phyloP scores from a whole-genome alignment of 805 yeast genomes.

The Kodamaea leandrae region DNA sequence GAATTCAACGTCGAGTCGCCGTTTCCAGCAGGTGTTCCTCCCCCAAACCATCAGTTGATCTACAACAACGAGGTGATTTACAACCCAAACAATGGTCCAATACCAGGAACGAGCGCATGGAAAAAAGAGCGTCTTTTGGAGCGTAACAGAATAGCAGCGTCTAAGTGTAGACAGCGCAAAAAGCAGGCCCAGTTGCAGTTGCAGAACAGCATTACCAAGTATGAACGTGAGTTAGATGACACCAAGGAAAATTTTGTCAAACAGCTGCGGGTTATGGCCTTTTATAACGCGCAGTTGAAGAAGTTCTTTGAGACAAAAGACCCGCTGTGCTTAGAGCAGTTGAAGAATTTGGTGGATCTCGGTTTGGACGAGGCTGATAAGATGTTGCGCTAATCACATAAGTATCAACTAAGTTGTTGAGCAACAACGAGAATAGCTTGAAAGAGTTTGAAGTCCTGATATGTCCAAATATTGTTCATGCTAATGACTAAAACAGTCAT shows the following conservation, averaged over 20 bases:
- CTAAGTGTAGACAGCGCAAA: slow-evolving; percentile 65
- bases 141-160: slow-evolving; percentile 65
- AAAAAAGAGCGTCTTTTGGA: slow-evolving; percentile 61
- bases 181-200: slow-evolving; percentile 67
- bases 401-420: too few relatives aligned
- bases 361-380: slow-evolving; percentile 7
- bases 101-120: slow-evolving; percentile 67
- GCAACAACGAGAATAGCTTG: too few relatives aligned
- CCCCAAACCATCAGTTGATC: slow-evolving; percentile 50
- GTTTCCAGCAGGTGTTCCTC: slow-evolving; percentile 39
- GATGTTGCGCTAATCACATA: too few relatives aligned
- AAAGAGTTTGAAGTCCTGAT: too few relatives aligned
- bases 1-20: neutral
- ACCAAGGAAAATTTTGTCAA: slow-evolving; percentile 19
- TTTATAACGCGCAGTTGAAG: slow-evolving; percentile 11
- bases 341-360: slow-evolving; percentile 7
- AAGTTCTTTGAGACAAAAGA: slow-evolving; percentile 13
- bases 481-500: too few relatives aligned
- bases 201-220: slow-evolving; percentile 55
- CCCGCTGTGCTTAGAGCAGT: slow-evolving; percentile 6
- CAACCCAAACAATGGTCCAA: slow-evolving; percentile 52
- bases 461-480: too few relatives aligned
- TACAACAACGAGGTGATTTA: slow-evolving; percentile 56
- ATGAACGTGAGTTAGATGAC: slow-evolving; percentile 42
- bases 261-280: slow-evolving; percentile 17